Evolutionary conservation across 2,329 filamentous ascomycete species (phyloP).

Genomic region (Nemania bipapillata): DNA sequence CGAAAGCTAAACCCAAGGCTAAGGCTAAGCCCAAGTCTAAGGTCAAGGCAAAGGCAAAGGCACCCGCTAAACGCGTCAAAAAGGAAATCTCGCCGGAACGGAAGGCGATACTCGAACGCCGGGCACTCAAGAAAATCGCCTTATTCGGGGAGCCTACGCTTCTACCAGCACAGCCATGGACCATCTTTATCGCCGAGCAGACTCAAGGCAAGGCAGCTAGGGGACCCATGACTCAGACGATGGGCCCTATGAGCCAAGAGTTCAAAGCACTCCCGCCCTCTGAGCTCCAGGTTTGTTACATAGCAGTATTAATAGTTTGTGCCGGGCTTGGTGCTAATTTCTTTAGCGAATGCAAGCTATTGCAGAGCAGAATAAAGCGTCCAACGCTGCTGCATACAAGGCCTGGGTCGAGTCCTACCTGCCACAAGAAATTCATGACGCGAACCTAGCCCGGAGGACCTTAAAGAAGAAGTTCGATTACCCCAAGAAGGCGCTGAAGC

Average conservation of each 20-base stretch:
- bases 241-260: slow-evolving; percentile 46
- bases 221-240: slow-evolving; percentile 33
- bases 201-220: slow-evolving; percentile 42
- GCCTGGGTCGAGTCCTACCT: slow-evolving; percentile 62
- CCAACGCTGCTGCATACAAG: slow-evolving; percentile 56
- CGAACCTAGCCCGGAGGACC: slow-evolving; percentile 60
- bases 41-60: slow-evolving; percentile 4
- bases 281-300: slow-evolving; percentile 58
- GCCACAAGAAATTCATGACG: slow-evolving; percentile 55
- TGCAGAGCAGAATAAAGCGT: slow-evolving; percentile 55
- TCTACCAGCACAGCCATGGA: slow-evolving; percentile 53
- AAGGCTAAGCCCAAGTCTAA: slow-evolving; percentile 9
- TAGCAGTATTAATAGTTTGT: not conserved
- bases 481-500: slow-evolving; percentile 41
- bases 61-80: slow-evolving; percentile 6
- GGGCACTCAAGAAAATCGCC: slow-evolving; percentile 55
- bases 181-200: slow-evolving; percentile 53
- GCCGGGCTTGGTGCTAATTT: slow-evolving; percentile 30
- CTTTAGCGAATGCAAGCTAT: slow-evolving; percentile 53
- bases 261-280: slow-evolving; percentile 57
- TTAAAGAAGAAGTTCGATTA: slow-evolving; percentile 54
- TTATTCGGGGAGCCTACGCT: slow-evolving; percentile 56
- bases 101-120: slow-evolving; percentile 44
- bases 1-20: slow-evolving; percentile 17
- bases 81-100: slow-evolving; percentile 37